Evolutionary conservation across 2,329 filamentous ascomycete genomes (phyloP).

Genomic region (Aspergillus sp.): DNA sequence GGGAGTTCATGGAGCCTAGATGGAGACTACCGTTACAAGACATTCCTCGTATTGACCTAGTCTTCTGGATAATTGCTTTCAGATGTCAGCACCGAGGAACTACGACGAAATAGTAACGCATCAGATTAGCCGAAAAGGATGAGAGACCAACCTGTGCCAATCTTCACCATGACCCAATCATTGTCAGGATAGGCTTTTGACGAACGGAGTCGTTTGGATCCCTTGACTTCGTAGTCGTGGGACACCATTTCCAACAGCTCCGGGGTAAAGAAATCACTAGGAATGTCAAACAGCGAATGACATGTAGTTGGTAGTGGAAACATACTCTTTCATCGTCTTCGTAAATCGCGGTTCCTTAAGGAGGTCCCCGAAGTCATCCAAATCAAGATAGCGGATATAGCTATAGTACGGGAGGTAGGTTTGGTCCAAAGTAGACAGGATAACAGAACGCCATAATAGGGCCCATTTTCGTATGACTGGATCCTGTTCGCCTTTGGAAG

Average conservation of each 20-base stretch:
- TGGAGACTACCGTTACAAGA: constrained; percentile 51
- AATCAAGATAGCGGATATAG: constrained; percentile 65
- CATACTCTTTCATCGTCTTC: constrained; percentile 59
- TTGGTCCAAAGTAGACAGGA: constrained; percentile 62
- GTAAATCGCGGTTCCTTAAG: constrained; percentile 62
- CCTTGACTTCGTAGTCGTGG: constrained; percentile 20
- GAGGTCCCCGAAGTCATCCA: constrained; percentile 62
- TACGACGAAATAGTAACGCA: background rate
- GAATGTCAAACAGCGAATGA: constrained; percentile 8
- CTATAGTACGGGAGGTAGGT: constrained; percentile 70
- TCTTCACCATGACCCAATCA: constrained; percentile 47
- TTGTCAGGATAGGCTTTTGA: constrained; percentile 23
- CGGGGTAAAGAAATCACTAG: constrained; percentile 54
- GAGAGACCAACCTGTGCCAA: constrained; percentile 49
- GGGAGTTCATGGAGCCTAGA: background rate
- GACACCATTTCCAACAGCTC: constrained; percentile 37
- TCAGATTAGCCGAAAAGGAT: background rate
- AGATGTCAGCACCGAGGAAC: constrained; percentile 7
- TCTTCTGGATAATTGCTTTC: constrained; percentile 50
- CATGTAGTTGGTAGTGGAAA: background rate
- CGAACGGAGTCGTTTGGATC: constrained; percentile 26
- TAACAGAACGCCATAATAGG: constrained; percentile 67
- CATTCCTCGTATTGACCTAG: constrained; percentile 59
- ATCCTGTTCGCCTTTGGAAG: constrained; percentile 46
- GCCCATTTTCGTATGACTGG: constrained; percentile 60